These are phyloP conservation scores for Pseudopediastrum boryanum DNA, from an alignment of 139 green algal species.

Conservation along the genomic window DNA sequence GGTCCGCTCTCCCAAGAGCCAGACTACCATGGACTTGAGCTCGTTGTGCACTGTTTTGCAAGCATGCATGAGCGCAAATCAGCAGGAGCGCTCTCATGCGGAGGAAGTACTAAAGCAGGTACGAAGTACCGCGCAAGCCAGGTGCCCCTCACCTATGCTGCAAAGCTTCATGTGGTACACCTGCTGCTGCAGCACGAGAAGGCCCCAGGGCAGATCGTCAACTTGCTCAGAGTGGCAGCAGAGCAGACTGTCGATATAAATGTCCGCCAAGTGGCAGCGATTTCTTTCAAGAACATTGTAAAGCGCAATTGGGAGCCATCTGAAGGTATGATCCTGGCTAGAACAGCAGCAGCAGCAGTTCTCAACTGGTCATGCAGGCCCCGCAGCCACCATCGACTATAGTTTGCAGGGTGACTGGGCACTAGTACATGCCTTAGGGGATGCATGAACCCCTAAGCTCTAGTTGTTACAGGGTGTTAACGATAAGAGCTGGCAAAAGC, in stretches of 20 bases:
- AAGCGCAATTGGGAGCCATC: slow-evolving; percentile 75
- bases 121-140: not conserved
- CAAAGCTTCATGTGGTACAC: not conserved
- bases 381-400: no score
- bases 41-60: slow-evolving; percentile 67
- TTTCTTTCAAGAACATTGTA: slow-evolving; percentile 95
- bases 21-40: slow-evolving; percentile 68
- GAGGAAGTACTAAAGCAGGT: slow-evolving; percentile 82
- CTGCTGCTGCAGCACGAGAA: slow-evolving; percentile 64
- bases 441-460: no score
- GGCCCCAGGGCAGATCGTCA: slow-evolving; percentile 66
- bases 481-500: no score
- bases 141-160: not conserved
- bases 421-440: no score
- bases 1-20: no score
- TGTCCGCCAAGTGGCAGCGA: slow-evolving; percentile 89
- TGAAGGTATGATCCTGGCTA: slow-evolving; percentile 12
- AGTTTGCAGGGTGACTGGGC: no score
- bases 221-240: slow-evolving; percentile 84
- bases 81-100: slow-evolving; percentile 58
- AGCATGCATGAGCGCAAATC: slow-evolving; percentile 65
- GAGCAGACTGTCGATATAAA: slow-evolving; percentile 69
- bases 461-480: no score
- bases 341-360: no score
- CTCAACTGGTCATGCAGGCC: no score